A percentile compares a stretch with the other conserved stretches of the same genome.
Evolutionary conservation across 208 protist species (phyloP).

Genomic region (Trichomonas gallinae): DNA sequence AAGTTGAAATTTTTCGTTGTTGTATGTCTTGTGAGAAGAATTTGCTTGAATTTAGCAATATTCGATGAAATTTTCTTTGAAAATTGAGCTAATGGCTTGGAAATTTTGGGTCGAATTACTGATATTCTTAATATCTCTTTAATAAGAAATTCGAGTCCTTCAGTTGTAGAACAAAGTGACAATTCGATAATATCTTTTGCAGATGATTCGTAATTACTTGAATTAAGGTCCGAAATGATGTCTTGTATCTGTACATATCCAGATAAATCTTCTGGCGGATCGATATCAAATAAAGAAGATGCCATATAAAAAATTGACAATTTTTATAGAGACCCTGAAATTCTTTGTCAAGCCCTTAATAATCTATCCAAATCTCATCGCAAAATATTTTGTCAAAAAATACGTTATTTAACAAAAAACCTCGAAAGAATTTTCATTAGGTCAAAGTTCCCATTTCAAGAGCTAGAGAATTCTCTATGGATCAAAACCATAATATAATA

Average conservation of each 20-base stretch:
- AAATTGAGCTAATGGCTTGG: background rate
- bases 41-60: background rate
- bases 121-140: background rate
- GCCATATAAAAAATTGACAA: no score
- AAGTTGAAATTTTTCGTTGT: background rate
- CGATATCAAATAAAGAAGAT: background rate
- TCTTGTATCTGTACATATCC: background rate
- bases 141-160: background rate
- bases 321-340: no score
- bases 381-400: no score
- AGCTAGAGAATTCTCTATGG: no score
- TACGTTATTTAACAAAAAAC: no score
- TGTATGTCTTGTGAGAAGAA: background rate
- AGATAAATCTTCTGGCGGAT: background rate
- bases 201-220: background rate
- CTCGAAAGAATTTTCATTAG: no score
- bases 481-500: no score
- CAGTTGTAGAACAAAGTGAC: background rate
- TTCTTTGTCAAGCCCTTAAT: no score
- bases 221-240: background rate
- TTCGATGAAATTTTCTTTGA: background rate
- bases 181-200: background rate
- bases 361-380: no score
- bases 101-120: background rate
- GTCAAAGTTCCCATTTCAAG: no score